Conservation (phyloP, 2,329 filamentous ascomycete species). For the Polytolypa hystricis region DNA sequence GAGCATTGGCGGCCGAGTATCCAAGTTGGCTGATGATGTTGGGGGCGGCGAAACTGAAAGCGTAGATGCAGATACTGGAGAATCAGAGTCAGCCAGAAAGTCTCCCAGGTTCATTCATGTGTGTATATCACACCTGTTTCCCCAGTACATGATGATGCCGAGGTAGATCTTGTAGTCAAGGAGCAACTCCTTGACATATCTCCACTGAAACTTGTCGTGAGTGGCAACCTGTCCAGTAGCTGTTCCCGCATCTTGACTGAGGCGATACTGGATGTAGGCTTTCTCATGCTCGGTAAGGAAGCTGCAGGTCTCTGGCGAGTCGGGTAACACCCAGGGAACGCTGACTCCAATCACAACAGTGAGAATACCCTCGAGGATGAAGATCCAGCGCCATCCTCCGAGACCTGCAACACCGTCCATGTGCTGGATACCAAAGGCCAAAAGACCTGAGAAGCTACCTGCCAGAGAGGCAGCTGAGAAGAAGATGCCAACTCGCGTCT, state of each 20-base stretch:
- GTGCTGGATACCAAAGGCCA: slow-evolving; percentile 37
- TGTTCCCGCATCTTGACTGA: too few relatives aligned
- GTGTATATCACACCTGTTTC: too few relatives aligned
- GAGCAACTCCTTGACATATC: slow-evolving; percentile 34
- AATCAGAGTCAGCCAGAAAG: too few relatives aligned
- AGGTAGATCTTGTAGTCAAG: slow-evolving; percentile 37
- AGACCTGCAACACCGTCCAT: slow-evolving; percentile 31
- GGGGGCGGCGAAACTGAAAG: slow-evolving; percentile 12
- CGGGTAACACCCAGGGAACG: slow-evolving; percentile 34
- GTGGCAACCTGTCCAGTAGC: neutral
- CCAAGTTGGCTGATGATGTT: slow-evolving; percentile 17
- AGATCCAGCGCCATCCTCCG: slow-evolving; percentile 38
- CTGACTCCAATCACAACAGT: slow-evolving; percentile 32
- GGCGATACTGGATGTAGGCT: too few relatives aligned
- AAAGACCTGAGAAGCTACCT: slow-evolving; percentile 36
- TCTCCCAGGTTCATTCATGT: too few relatives aligned
- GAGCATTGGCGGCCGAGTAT: slow-evolving; percentile 17
- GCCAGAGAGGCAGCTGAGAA: slow-evolving; percentile 4
- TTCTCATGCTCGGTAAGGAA: slow-evolving; percentile 29
- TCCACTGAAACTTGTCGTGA: slow-evolving; percentile 28
- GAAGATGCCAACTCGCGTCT: slow-evolving; percentile 5
- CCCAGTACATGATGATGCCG: slow-evolving; percentile 2
- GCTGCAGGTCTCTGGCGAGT: slow-evolving; percentile 33
- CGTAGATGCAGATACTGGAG: slow-evolving; percentile 2
- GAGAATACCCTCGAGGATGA: slow-evolving; percentile 37